A percentile compares a stretch with the other conserved stretches of the same genome.
phyloP scores from a whole-genome alignment of 2,329 filamentous ascomycete genomes.

The Colletotrichum graminicola region DNA sequence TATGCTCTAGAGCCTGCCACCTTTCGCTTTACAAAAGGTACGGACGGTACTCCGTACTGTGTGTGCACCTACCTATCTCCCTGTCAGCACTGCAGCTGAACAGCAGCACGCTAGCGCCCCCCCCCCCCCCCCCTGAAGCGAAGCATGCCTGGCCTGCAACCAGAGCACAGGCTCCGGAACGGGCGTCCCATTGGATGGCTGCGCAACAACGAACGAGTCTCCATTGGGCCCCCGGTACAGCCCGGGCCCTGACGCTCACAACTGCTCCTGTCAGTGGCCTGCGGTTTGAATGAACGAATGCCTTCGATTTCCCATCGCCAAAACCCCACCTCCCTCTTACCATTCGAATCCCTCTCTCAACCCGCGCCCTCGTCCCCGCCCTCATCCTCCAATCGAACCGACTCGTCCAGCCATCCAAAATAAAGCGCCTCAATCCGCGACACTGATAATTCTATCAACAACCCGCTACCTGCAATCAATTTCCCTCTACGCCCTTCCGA shows the following conservation, averaged over 20 bases:
- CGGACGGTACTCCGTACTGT: too few relatives aligned
- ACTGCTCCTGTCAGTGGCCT: constrained; percentile 5
- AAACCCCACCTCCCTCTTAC: constrained; percentile 9
- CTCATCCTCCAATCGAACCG: not conserved
- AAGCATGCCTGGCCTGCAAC: constrained; percentile 36
- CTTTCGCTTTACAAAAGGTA: not conserved
- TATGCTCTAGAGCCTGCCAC: too few relatives aligned
- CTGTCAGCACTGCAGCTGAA: not conserved
- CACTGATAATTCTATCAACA: not conserved
- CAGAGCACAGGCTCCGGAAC: constrained; percentile 38
- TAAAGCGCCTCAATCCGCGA: constrained; percentile 17
- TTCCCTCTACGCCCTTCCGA: not conserved
- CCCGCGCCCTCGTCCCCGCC: not conserved
- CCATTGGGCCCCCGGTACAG: not conserved
- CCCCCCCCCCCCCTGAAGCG: constrained; percentile 6
- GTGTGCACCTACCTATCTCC: too few relatives aligned
- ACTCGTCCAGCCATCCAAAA: constrained; percentile 4
- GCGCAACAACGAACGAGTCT: constrained; percentile 22
- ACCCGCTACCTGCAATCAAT: not conserved
- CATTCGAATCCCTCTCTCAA: constrained; percentile 6
- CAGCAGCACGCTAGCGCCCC: not conserved
- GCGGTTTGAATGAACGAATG: constrained; percentile 13
- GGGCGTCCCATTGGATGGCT: constrained; percentile 35
- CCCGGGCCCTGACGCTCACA: constrained; percentile 40
- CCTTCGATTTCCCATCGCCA: constrained; percentile 26